phyloP scores from a whole-genome alignment of 257 asterid genomes.

The Solanum tarapatanum region DNA sequence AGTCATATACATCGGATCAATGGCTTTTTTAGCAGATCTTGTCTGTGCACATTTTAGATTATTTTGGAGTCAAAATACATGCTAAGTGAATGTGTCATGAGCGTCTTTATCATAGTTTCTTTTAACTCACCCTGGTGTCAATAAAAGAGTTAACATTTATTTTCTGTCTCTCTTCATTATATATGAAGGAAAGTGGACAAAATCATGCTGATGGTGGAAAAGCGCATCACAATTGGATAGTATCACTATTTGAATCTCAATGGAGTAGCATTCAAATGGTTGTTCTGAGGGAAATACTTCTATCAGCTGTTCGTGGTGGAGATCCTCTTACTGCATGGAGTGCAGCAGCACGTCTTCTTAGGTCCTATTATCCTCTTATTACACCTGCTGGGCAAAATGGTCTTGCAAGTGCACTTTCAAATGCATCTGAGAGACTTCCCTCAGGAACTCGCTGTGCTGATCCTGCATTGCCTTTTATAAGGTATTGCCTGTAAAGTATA shows the following conservation, averaged over 20 bases:
- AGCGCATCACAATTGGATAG: slow-evolving; percentile 69
- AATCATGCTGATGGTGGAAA: slow-evolving; percentile 59
- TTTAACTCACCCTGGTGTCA: neutral
- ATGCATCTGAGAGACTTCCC: slow-evolving; percentile 89
- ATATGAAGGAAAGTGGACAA: slow-evolving; percentile 47
- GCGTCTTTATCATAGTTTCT: neutral
- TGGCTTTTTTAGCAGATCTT: neutral
- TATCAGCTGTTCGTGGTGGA: slow-evolving; percentile 95
- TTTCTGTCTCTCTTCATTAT: neutral
- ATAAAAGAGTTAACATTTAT: neutral
- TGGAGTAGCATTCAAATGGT: slow-evolving; percentile 99
- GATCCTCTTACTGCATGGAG: slow-evolving; percentile 99
- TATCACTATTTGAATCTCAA: slow-evolving; percentile 84
- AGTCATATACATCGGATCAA: neutral
- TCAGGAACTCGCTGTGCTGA: slow-evolving; percentile 91
- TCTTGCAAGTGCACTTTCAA: slow-evolving; percentile 74
- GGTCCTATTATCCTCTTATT: slow-evolving; percentile 93
- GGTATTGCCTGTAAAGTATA: slow-evolving; percentile 33
- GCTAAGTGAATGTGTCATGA: neutral
- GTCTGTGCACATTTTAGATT: neutral
- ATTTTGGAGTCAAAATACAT: neutral
- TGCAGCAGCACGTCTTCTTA: slow-evolving; percentile 95
- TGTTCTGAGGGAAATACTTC: slow-evolving; percentile 87
- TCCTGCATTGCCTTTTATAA: slow-evolving; percentile 92
- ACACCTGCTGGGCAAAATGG: slow-evolving; percentile 99